phyloP scores from a whole-genome alignment of 2,329 filamentous ascomycete genomes.

The Pseudocercospora pini-densiflorae region DNA sequence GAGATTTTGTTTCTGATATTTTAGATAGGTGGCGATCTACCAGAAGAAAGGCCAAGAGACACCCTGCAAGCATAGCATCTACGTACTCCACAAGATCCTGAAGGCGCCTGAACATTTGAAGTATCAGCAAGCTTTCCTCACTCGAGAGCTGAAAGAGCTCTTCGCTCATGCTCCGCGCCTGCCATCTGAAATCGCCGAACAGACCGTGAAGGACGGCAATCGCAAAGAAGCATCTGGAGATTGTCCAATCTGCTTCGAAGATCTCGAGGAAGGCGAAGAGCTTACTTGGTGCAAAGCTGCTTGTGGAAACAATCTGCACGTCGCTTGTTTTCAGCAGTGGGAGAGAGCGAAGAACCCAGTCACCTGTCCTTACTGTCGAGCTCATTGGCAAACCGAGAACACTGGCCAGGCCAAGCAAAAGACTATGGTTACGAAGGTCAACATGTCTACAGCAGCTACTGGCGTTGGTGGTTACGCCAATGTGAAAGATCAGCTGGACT shows the following conservation, averaged over 20 bases:
- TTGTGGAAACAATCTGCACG: slow-evolving; percentile 67
- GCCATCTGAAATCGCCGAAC: slow-evolving; percentile 40
- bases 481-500: slow-evolving; percentile 37
- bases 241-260: slow-evolving; percentile 66
- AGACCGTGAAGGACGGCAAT: slow-evolving; percentile 48
- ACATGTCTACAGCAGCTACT: slow-evolving; percentile 18
- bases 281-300: slow-evolving; percentile 63
- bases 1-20: background rate
- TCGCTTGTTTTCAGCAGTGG: slow-evolving; percentile 62
- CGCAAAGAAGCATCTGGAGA: slow-evolving; percentile 63
- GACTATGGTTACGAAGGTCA: slow-evolving; percentile 27
- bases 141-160: slow-evolving; percentile 61
- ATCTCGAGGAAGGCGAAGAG: slow-evolving; percentile 55
- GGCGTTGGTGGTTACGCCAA: slow-evolving; percentile 38
- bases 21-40: slow-evolving; percentile 20
- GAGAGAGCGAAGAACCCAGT: slow-evolving; percentile 32
- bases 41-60: slow-evolving; percentile 52
- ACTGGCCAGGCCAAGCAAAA: slow-evolving; percentile 22
- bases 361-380: slow-evolving; percentile 40
- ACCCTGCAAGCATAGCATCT: slow-evolving; percentile 66
- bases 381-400: slow-evolving; percentile 33
- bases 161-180: slow-evolving; percentile 58
- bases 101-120: slow-evolving; percentile 60
- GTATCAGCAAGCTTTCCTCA: slow-evolving; percentile 65
- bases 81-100: slow-evolving; percentile 62